A percentile compares a stretch with the other conserved stretches of the same genome.
These are phyloP conservation scores for Babesia microti DNA, from an alignment of 169 alveolate genomes.

Conservation along the genomic window DNA sequence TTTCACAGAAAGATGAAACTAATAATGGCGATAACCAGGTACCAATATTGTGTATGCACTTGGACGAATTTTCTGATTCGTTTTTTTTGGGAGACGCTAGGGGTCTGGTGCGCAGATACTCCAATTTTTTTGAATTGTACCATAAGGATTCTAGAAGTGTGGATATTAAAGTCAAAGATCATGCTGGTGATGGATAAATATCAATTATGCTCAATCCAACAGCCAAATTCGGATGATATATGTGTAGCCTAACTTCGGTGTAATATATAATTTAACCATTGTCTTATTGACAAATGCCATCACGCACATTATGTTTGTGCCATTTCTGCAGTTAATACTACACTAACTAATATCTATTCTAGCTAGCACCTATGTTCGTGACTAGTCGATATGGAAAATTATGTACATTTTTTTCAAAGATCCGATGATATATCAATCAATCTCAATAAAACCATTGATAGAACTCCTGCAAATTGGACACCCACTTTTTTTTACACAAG, in stretches of 20 bases:
- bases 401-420: not conserved
- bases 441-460: conserved; percentile 22
- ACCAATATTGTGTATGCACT: not conserved
- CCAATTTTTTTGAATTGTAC: conserved; percentile 30
- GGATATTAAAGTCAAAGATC: conserved; percentile 33
- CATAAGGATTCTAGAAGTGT: conserved; percentile 33
- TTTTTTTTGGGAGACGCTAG: conserved; percentile 2
- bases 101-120: conserved; percentile 25
- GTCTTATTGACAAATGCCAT: too few relatives aligned
- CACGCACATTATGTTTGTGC: not conserved
- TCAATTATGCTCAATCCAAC: conserved; percentile 15
- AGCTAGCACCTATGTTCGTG: not conserved
- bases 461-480: conserved; percentile 41
- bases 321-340: not conserved
- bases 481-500: not conserved
- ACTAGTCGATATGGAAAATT: not conserved
- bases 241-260: too few relatives aligned
- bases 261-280: too few relatives aligned
- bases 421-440: not conserved
- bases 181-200: conserved; percentile 28
- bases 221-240: too few relatives aligned
- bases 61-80: conserved; percentile 4
- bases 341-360: not conserved
- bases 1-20: conserved; percentile 2
- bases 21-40: not conserved